Base-by-base conservation (phyloP, 2,329 filamentous ascomycete genomes). In the Curvularia verruculosa region DNA sequence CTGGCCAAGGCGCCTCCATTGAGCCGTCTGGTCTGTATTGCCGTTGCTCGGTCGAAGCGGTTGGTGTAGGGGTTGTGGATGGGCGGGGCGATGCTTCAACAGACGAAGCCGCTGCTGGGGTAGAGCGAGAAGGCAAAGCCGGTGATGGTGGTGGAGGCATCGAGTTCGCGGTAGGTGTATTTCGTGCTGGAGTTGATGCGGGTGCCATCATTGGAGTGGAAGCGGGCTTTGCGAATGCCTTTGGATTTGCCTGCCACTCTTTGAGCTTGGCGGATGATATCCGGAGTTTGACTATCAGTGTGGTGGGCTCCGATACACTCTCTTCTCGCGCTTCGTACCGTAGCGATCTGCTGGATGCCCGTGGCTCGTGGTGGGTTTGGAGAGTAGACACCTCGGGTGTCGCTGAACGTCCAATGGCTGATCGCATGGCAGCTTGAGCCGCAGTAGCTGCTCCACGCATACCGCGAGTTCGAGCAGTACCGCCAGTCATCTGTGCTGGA, bases 381-480 rank as follows among this genome's bases (percentile, higher is more conserved):
- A 84, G 80, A 52, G 82, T 78, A 43, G 82, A 84, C 9, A 88
- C 82, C 74, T 98, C 95, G 3, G 95, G 95, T 0, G 95, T 98
- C 73, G 93, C 91, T 29, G 94, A 97, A 59, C 95, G 88, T n/a
- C 80, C 82, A 44, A 83, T 79, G 62, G 91, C 89, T 34, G 89
- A 89, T 61, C 85, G 80, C 86, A 98, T 94, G 54, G 93, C 89
- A 63, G 92, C 91, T 72, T 94, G 90, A 4, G 94, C 94, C 41
- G 89, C 90, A 24, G 88, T 89, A 15, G 94, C 94, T 15, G 94
- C 94, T 51, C 92, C 92, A 54, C 94, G 88, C 85, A 97, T 92
- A 47, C 89, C 89, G 73, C 94, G 86, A 8, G 92, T 96, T 61
- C 94, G 86, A 36, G 92, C 89, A 1, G 93, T 96, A 44, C 91